These are phyloP conservation scores for Colletotrichum chlorophyti DNA, from an alignment of 2,329 filamentous ascomycete species.

Conservation along the genomic window DNA sequence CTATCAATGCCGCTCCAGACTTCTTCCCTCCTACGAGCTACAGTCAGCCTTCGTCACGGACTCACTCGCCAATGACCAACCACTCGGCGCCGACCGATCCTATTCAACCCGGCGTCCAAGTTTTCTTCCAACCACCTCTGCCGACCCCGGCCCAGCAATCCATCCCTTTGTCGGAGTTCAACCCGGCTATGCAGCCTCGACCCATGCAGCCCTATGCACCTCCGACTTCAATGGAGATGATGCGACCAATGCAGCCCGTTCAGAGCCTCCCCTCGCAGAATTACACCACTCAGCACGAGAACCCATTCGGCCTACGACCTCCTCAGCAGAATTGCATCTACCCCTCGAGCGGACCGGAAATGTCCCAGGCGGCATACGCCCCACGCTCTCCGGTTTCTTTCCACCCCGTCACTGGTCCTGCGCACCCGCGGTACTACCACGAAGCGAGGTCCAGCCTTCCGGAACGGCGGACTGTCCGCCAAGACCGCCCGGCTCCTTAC, in stretches of 20 bases:
- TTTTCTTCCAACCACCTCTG: conserved; percentile 18
- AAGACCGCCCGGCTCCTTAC: conserved; percentile 22
- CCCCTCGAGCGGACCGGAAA: conserved; percentile 8
- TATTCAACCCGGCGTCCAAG: neutral
- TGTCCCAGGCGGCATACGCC: conserved; percentile 15
- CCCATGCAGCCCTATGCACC: conserved; percentile 18
- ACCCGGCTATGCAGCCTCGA: conserved; percentile 7
- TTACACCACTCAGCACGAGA: conserved; percentile 23
- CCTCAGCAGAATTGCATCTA: conserved; percentile 14
- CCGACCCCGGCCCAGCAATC: conserved; percentile 7
- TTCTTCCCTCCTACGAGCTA: conserved; percentile 20
- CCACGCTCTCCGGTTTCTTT: conserved; percentile 18
- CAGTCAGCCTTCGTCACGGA: conserved; percentile 18
- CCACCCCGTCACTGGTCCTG: neutral
- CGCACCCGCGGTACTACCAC: conserved; percentile 10
- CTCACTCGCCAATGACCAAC: conserved; percentile 16
- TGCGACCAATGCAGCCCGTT: conserved; percentile 22
- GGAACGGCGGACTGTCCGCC: conserved; percentile 19
- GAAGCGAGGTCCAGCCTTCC: conserved; percentile 18
- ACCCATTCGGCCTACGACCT: conserved; percentile 16
- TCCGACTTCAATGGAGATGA: conserved; percentile 20
- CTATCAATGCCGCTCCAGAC: neutral
- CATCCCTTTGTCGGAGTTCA: conserved; percentile 15
- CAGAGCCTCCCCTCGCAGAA: conserved; percentile 10
- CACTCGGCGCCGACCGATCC: conserved; percentile 13